phyloP scores from a whole-genome alignment of 2,329 filamentous ascomycete genomes.

The Neonectria coccinea region DNA sequence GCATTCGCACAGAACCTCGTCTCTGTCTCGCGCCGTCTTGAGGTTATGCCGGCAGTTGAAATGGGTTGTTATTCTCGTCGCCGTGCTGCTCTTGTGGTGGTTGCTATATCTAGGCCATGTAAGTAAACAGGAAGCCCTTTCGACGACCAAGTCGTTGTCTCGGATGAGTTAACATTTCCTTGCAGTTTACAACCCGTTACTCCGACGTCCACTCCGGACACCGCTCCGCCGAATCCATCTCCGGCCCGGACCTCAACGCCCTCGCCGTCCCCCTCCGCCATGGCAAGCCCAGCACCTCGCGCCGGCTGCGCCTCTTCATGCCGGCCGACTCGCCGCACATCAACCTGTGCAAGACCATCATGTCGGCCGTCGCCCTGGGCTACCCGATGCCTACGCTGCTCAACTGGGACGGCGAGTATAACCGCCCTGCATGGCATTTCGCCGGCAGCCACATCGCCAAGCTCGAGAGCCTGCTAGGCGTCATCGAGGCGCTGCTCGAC shows the following conservation, averaged over 20 bases:
- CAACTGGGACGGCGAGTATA: slow-evolving; percentile 55
- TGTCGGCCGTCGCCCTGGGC: slow-evolving; percentile 53
- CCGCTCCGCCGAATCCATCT: slow-evolving; percentile 10
- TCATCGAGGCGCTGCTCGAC: slow-evolving; percentile 46
- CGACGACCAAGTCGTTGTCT: neutral
- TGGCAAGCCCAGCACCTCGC: slow-evolving; percentile 26
- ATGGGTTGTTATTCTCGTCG: slow-evolving; percentile 3
- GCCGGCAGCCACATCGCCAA: slow-evolving; percentile 55
- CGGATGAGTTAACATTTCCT: neutral
- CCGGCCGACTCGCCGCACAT: slow-evolving; percentile 52
- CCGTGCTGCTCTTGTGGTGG: slow-evolving; percentile 30
- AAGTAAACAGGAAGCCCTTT: neutral
- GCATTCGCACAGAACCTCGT: slow-evolving; percentile 6
- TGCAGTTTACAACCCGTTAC: slow-evolving; percentile 30
- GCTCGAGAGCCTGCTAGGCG: slow-evolving; percentile 50
- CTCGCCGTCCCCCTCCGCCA: slow-evolving; percentile 27
- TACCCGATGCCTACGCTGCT: slow-evolving; percentile 53
- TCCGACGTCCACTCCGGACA: neutral
- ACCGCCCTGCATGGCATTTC: slow-evolving; percentile 53
- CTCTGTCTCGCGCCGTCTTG: neutral
- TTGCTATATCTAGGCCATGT: slow-evolving; percentile 6
- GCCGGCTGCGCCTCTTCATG: slow-evolving; percentile 53
- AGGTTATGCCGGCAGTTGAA: slow-evolving; percentile 18
- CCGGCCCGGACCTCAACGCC: slow-evolving; percentile 22
- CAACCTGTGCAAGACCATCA: slow-evolving; percentile 54